Base-by-base conservation (phyloP, 768 basidiomycete species). In the Naganishia antarctica region DNA sequence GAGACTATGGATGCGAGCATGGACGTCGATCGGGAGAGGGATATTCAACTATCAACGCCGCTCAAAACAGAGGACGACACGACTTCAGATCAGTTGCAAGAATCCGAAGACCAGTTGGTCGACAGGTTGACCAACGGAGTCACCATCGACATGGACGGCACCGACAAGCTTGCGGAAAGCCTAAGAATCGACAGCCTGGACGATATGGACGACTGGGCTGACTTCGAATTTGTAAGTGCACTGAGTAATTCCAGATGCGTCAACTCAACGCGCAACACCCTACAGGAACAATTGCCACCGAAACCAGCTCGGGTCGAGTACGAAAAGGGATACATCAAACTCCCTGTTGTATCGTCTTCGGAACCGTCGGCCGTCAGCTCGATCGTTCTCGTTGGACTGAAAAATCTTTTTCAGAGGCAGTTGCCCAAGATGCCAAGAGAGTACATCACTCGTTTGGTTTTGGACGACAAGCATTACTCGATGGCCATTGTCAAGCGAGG, bases 361-460 rank as follows among this genome's bases (percentile, higher is more conserved):
- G 81, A 82, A 26, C 79, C 85, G 47, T 85, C 88, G 2, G 74
- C 76, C 12, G 84, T 86, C 31, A 90, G 90, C 1, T 80, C 87
- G 28, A 84, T 97, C 61, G 86, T 98, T 64, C 83, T 98, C 60
- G 91, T 91, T 3, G 90, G 91, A n/a, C 81, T 98, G 64, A 98
- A 97, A 79, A 92, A 90, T 9, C 85, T 98, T 16, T 98, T 99
- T 74, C 94, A 96, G 73, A 89, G 90, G 69, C 96, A 99, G 76
- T 79, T 99, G 1, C 96, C 96, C 7, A 97, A 97, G 79, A 98
- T 99, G 96, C 96, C 96, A 13, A 82, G 91, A 72, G 96, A 98
- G 75, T 99, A 99, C 74, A 98, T 99, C 70, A 90, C 96, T 3
- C 85, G 96, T 25, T 83, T 98, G 28, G 94, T 97, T 1, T 90